Evolutionary conservation across 2,329 filamentous ascomycete genomes (phyloP).

Genomic region (Xylariaceae sp.): DNA sequence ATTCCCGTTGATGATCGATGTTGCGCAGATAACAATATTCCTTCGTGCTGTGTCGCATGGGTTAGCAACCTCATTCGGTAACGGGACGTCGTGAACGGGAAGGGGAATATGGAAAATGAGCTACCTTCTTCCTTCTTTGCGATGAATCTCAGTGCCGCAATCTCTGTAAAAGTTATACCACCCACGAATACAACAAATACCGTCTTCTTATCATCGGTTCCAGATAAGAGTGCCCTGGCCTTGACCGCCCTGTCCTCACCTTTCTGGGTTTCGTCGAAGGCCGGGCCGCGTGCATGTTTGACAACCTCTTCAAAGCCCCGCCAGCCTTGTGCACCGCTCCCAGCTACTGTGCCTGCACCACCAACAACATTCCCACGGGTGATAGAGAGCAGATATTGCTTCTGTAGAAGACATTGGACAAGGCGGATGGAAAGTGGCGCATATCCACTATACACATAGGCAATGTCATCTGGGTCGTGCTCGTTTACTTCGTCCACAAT

Average conservation of each 20-base stretch:
- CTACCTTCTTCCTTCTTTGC: slow-evolving; percentile 73
- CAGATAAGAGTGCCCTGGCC: slow-evolving; percentile 76
- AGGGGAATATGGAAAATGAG: slow-evolving; percentile 2
- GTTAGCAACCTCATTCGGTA: slow-evolving; percentile 14
- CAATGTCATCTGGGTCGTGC: slow-evolving; percentile 86
- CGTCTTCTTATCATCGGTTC: slow-evolving; percentile 71
- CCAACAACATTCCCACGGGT: slow-evolving; percentile 57
- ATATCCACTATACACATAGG: slow-evolving; percentile 98
- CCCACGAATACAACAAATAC: slow-evolving; percentile 96
- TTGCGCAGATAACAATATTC: slow-evolving; percentile 88
- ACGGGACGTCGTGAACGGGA: slow-evolving; percentile 11
- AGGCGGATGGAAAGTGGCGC: slow-evolving; percentile 87
- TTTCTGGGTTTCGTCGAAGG: slow-evolving; percentile 88
- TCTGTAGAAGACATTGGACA: slow-evolving; percentile 89
- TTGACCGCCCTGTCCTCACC: slow-evolving; percentile 90
- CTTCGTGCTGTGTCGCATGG: slow-evolving; percentile 52
- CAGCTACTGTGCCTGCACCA: slow-evolving; percentile 46
- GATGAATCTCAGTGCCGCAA: slow-evolving; percentile 88
- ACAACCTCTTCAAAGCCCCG: slow-evolving; percentile 89
- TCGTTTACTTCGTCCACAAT: slow-evolving; percentile 97
- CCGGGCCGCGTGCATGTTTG: slow-evolving; percentile 80
- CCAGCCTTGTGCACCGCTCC: slow-evolving; percentile 72
- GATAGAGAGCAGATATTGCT: slow-evolving; percentile 72
- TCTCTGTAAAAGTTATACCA: slow-evolving; percentile 95
- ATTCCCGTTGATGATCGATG: slow-evolving; percentile 84